Evolutionary conservation across 164 flowering plant species (phyloP).

Genomic region (Piper betle): DNA sequence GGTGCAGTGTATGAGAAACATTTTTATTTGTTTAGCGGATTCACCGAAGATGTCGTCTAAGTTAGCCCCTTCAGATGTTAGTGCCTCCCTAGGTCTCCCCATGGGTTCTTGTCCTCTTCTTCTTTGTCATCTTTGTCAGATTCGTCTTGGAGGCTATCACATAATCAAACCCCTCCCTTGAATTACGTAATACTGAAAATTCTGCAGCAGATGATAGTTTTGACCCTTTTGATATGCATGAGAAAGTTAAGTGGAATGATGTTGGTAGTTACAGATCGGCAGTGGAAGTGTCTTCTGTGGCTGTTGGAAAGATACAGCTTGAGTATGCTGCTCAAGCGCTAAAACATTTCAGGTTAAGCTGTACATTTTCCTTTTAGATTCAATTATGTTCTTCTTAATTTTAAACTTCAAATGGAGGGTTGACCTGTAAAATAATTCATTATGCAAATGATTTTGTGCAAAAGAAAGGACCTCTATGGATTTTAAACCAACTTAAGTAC

Average conservation of each 20-base stretch:
- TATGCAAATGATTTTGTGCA: background rate
- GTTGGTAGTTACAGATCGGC: constrained; percentile 27
- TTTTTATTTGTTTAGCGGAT: constrained; percentile 26
- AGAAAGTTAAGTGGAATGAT: constrained; percentile 20
- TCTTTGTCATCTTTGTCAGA: constrained; percentile 20
- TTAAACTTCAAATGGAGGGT: background rate
- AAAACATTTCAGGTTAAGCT: constrained; percentile 25
- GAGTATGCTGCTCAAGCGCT: constrained; percentile 33
- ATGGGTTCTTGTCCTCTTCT: constrained; percentile 24
- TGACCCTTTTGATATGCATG: constrained; percentile 28
- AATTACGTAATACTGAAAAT: constrained; percentile 9
- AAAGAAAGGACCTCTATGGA: too few species aligned
- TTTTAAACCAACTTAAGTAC: background rate
- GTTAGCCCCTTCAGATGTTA: constrained; percentile 13
- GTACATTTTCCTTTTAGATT: background rate
- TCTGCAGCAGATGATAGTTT: constrained; percentile 8
- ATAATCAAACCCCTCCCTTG: constrained; percentile 10
- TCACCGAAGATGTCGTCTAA: constrained; percentile 14
- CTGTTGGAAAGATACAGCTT: constrained; percentile 35
- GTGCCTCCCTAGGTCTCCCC: constrained; percentile 22
- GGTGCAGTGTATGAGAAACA: constrained; percentile 37
- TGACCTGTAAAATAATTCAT: background rate
- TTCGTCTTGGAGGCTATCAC: constrained; percentile 11
- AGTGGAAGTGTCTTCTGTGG: constrained; percentile 34
- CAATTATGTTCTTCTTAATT: background rate